Conservation (phyloP, 192 early-diverging fungal species). For the Entomortierella parvispora region DNA sequence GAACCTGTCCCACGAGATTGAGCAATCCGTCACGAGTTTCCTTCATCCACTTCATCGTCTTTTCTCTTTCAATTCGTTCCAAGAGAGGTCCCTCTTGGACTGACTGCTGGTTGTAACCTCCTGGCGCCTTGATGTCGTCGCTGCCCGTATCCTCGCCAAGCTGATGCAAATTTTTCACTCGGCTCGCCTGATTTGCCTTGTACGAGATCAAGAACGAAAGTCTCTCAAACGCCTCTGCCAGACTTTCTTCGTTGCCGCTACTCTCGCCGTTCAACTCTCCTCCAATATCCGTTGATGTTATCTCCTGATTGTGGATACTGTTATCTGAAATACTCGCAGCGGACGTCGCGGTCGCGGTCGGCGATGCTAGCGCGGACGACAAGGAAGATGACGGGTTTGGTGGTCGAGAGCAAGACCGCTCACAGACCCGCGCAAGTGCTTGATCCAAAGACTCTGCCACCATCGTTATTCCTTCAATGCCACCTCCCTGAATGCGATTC, state of each 20-base stretch:
- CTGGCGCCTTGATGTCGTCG: neutral
- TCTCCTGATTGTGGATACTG: neutral
- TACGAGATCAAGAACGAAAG: conserved; percentile 37
- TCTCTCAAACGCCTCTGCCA: conserved; percentile 20
- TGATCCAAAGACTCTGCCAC: neutral
- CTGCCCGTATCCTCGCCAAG: neutral
- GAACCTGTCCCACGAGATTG: conserved; percentile 33
- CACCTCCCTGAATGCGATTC: neutral
- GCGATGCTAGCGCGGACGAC: no score
- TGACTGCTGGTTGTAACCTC: no score
- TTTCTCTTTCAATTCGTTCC: neutral
- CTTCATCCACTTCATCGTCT: conserved; percentile 31
- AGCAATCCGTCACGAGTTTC: conserved; percentile 36
- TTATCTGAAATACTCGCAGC: no score
- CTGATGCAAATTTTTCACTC: neutral
- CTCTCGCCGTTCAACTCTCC: neutral
- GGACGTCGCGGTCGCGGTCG: no score
- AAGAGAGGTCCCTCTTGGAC: neutral
- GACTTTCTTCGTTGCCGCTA: neutral
- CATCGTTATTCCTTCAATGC: neutral
- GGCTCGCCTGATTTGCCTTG: conserved; percentile 15
- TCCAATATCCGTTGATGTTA: no score
- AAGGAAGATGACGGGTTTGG: neutral
- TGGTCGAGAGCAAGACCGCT: neutral
- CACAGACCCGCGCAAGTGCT: neutral